Conservation (phyloP, 2,329 filamentous ascomycete genomes). For the Pezicula neosporulosa region DNA sequence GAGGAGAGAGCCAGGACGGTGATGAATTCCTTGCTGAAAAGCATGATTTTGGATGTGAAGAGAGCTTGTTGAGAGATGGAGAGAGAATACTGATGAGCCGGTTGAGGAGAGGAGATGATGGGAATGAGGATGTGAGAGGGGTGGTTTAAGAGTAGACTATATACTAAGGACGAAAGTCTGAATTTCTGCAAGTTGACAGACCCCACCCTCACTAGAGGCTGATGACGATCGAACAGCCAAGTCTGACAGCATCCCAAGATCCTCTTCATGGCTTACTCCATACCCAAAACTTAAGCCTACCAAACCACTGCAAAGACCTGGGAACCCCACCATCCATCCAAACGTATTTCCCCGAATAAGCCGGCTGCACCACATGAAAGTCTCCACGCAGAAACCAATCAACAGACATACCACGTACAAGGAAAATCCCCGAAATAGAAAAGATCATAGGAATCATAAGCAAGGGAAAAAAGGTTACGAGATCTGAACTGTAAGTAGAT, state of each 20-base stretch:
- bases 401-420: too few species aligned
- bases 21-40: constrained; percentile 4
- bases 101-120: neutral
- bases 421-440: too few species aligned
- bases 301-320: too few species aligned
- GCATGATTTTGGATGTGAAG: constrained; percentile 7
- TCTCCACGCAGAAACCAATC: too few species aligned
- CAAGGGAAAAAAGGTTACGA: too few species aligned
- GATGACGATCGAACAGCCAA: neutral
- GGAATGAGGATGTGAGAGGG: neutral
- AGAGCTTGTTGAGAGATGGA: neutral
- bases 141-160: neutral
- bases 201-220: neutral
- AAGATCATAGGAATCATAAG: too few species aligned
- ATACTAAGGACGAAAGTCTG: neutral
- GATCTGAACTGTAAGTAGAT: too few species aligned
- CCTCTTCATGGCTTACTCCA: neutral
- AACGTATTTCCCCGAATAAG: too few species aligned
- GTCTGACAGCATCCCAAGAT: neutral
- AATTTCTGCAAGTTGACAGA: neutral
- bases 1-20: constrained; percentile 13
- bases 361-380: too few species aligned
- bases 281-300: too few species aligned
- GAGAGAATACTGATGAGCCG: neutral
- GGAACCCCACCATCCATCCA: too few species aligned